These are phyloP conservation scores for Solanum hybrid DNA, from an alignment of 305 asterid species.

Conservation along the genomic window DNA sequence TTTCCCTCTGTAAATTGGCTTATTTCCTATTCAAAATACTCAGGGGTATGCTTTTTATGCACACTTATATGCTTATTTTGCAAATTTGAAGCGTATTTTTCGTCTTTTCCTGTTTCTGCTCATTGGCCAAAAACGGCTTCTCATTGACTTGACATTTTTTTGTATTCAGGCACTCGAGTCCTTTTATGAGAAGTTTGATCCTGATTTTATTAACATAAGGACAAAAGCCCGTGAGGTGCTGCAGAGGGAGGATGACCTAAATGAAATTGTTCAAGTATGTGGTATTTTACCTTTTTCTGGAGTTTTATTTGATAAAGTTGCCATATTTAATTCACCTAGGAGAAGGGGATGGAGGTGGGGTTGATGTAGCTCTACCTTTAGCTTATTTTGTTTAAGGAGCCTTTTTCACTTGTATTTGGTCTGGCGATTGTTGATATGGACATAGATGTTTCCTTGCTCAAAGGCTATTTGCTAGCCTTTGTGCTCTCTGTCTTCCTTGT, in stretches of 20 bases:
- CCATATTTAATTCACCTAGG: neutral
- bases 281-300: slow-evolving; percentile 10
- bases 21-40: slow-evolving; percentile 91
- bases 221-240: slow-evolving; percentile 98
- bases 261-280: slow-evolving; percentile 91
- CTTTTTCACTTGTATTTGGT: neutral
- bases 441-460: neutral
- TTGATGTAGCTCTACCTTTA: neutral
- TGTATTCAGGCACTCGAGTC: slow-evolving; percentile 74
- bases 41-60: slow-evolving; percentile 48
- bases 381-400: neutral
- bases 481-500: slow-evolving; percentile 4
- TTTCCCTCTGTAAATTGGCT: slow-evolving; percentile 99
- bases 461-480: neutral
- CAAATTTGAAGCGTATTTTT: neutral
- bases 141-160: neutral
- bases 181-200: slow-evolving; percentile 88
- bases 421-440: neutral
- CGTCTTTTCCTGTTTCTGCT: neutral
- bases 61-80: neutral
- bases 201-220: slow-evolving; percentile 88
- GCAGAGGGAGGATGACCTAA: slow-evolving; percentile 95
- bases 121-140: neutral
- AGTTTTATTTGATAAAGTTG: neutral
- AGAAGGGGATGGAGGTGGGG: neutral